Conservation (phyloP, 2,329 filamentous ascomycete species). For the Aspergillus sojae region DNA sequence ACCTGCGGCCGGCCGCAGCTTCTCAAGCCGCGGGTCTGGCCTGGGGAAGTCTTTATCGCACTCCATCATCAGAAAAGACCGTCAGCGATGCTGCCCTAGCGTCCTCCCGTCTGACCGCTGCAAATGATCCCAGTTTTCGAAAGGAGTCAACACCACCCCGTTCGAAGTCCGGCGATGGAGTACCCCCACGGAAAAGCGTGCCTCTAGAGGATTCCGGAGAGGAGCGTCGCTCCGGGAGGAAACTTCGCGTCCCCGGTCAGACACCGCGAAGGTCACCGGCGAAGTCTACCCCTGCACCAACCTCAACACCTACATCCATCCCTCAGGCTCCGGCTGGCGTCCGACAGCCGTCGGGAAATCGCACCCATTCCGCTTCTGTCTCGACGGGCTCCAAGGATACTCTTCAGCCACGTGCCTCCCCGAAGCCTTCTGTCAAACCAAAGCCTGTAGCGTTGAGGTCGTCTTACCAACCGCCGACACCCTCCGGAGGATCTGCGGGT, state of each 20-base stretch:
- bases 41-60: slow-evolving; percentile 51
- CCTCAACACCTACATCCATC: slow-evolving; percentile 10
- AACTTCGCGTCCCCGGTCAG: slow-evolving; percentile 10
- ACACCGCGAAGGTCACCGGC: slow-evolving; percentile 13
- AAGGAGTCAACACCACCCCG: slow-evolving; percentile 26
- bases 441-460: slow-evolving; percentile 40
- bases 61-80: slow-evolving; percentile 29
- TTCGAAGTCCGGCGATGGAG: slow-evolving; percentile 28
- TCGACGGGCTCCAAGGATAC: slow-evolving; percentile 27
- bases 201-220: slow-evolving; percentile 10
- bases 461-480: slow-evolving; percentile 22
- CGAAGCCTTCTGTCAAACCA: slow-evolving; percentile 39
- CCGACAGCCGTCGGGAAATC: slow-evolving; percentile 10
- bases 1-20: slow-evolving; percentile 58
- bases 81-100: slow-evolving; percentile 31
- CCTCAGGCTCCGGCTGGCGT: slow-evolving; percentile 8
- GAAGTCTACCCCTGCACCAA: slow-evolving; percentile 15
- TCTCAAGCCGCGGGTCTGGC: slow-evolving; percentile 66
- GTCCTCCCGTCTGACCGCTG: slow-evolving; percentile 32
- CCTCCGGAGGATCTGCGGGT: slow-evolving; percentile 17
- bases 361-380: slow-evolving; percentile 15
- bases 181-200: slow-evolving; percentile 12
- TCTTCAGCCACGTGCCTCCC: slow-evolving; percentile 22
- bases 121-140: slow-evolving; percentile 29
- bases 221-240: slow-evolving; percentile 14